A percentile compares a stretch with the other conserved stretches of the same genome.
phyloP scores from a whole-genome alignment of 2,329 filamentous ascomycete genomes.

The Colletotrichum eleusines region DNA sequence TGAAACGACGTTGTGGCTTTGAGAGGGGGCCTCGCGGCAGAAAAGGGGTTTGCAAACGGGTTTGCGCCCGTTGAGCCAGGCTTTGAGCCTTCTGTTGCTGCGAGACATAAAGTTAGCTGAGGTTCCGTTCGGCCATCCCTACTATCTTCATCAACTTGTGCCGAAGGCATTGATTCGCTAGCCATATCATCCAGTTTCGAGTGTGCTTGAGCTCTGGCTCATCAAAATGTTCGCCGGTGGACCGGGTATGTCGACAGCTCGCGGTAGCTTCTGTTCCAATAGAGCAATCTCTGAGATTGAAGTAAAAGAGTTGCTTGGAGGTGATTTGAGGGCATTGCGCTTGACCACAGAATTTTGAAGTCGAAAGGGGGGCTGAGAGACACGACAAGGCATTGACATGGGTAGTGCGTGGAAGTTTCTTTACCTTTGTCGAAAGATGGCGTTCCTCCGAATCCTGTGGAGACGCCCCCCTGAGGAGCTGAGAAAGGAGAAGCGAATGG shows the following conservation, averaged over 20 bases:
- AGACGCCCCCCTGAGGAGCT: slow-evolving; percentile 5
- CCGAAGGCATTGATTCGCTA: not conserved
- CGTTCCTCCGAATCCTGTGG: slow-evolving; percentile 20
- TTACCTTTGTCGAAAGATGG: slow-evolving; percentile 33
- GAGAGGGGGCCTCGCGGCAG: not conserved
- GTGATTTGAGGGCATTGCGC: not conserved
- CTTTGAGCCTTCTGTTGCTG: slow-evolving; percentile 25
- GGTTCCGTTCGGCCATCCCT: slow-evolving; percentile 6
- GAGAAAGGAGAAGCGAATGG: slow-evolving; percentile 23
- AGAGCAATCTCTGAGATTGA: not conserved
- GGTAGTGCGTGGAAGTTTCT: slow-evolving; percentile 20
- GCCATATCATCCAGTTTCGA: not conserved
- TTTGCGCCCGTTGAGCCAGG: not conserved
- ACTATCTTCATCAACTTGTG: not conserved
- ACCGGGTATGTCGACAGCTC: not conserved
- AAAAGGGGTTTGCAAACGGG: slow-evolving; percentile 31
- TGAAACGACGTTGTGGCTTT: not conserved
- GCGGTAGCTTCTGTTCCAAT: not conserved
- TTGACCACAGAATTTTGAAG: not conserved
- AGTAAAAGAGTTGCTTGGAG: not conserved
- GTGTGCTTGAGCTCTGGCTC: not conserved
- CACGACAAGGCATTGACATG: not conserved
- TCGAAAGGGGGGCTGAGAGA: not conserved
- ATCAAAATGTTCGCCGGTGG: not conserved
- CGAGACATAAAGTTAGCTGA: slow-evolving; percentile 28